phyloP scores from a whole-genome alignment of 2,329 filamentous ascomycete genomes.

The Fusarium praegraminearum region DNA sequence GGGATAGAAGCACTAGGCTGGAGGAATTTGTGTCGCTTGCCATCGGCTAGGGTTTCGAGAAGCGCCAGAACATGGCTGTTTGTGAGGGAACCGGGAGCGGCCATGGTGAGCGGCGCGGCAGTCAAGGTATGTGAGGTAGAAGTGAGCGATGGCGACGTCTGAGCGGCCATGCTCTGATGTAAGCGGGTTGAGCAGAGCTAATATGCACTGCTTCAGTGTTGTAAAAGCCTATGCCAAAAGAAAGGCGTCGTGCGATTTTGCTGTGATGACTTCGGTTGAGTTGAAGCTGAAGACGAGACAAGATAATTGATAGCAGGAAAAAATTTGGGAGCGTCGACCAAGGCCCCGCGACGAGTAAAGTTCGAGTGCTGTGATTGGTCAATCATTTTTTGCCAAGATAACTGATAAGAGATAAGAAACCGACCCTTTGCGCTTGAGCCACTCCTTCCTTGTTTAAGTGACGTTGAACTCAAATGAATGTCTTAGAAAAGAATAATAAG shows the following conservation, averaged over 20 bases:
- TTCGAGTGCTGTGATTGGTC: constrained; percentile 32
- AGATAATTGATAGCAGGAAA: constrained; percentile 38
- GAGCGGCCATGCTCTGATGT: constrained; percentile 52
- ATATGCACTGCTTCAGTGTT: constrained; percentile 23
- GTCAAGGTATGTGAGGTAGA: constrained; percentile 74
- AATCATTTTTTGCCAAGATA: constrained; percentile 22
- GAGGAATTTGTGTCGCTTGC: constrained; percentile 79
- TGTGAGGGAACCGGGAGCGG: constrained; percentile 52
- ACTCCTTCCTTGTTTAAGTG: neutral
- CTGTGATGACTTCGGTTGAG: constrained; percentile 19
- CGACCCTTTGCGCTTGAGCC: neutral
- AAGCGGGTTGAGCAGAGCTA: constrained; percentile 26
- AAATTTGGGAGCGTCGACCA: constrained; percentile 43
- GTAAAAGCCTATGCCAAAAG: neutral
- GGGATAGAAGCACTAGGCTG: constrained; percentile 76
- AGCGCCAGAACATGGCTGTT: constrained; percentile 61
- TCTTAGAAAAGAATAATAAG: neutral
- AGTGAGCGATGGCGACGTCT: constrained; percentile 70
- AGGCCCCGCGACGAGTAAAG: constrained; percentile 39
- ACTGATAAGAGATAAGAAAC: constrained; percentile 38
- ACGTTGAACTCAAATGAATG: neutral
- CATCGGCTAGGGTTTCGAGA: constrained; percentile 67
- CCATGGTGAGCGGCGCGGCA: constrained; percentile 60
- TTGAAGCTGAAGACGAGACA: constrained; percentile 35
- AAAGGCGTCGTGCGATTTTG: constrained; percentile 3